phyloP scores from a whole-genome alignment of 2,329 filamentous ascomycete genomes.

The Scedosporium dehoogii region DNA sequence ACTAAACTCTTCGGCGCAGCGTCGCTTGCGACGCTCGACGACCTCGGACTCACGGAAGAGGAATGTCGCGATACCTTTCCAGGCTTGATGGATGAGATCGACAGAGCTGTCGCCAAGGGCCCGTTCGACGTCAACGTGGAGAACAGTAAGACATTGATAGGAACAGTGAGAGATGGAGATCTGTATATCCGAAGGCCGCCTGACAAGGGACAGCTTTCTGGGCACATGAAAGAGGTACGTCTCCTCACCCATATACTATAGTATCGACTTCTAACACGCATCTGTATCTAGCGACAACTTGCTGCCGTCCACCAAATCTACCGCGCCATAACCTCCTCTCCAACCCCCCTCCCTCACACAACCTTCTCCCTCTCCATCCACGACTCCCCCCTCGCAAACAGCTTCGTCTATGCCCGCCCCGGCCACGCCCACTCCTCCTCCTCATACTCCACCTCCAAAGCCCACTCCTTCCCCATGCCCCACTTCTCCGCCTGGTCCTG shows the following conservation, averaged over 20 bases:
- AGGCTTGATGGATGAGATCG: constrained; percentile 34
- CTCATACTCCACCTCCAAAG: constrained; percentile 12
- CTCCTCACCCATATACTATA: not conserved
- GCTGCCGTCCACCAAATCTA: constrained; percentile 45
- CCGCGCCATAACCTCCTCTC: constrained; percentile 39
- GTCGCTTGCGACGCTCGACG: not conserved
- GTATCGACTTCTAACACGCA: constrained; percentile 11
- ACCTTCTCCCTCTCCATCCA: constrained; percentile 42
- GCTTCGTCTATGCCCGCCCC: constrained; percentile 37
- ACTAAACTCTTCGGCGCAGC: not conserved
- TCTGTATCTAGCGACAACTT: constrained; percentile 27
- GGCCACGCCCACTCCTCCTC: constrained; percentile 21
- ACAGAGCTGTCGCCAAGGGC: constrained; percentile 31
- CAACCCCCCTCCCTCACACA: constrained; percentile 36
- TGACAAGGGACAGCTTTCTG: constrained; percentile 27
- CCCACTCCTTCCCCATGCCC: constrained; percentile 39
- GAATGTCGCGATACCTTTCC: constrained; percentile 26
- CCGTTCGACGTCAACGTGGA: constrained; percentile 32
- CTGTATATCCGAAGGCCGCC: constrained; percentile 35
- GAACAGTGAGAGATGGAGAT: constrained; percentile 13
- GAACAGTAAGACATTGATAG: constrained; percentile 14
- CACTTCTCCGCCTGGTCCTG: constrained; percentile 48
- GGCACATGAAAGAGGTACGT: constrained; percentile 30
- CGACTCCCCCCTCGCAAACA: constrained; percentile 33
- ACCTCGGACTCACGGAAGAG: not conserved